Evolutionary conservation across 768 basidiomycete genomes (phyloP).

Genomic region (Leucocoprinus sp.): DNA sequence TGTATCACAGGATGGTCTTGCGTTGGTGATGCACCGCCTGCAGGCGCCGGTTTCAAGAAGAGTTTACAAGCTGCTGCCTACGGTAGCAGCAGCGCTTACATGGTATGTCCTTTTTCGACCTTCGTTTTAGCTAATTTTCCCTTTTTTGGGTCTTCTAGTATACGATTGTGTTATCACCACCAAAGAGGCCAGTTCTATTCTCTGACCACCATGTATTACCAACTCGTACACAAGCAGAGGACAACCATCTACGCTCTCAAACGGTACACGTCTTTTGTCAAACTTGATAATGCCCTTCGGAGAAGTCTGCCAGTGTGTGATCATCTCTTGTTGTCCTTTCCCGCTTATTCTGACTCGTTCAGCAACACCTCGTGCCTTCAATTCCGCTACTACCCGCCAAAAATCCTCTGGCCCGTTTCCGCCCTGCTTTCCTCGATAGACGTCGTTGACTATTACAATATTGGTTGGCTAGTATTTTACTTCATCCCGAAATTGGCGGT

Average conservation of each 20-base stretch:
- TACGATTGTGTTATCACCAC: constrained; percentile 67
- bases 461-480: constrained; percentile 55
- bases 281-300: constrained; percentile 40
- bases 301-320: constrained; percentile 44
- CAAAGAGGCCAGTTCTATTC: constrained; percentile 33
- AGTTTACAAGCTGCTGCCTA: constrained; percentile 7
- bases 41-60: constrained; percentile 6
- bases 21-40: constrained; percentile 38
- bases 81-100: constrained; percentile 47
- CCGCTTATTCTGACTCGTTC: no score
- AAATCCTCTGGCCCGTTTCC: constrained; percentile 55
- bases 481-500: constrained; percentile 66
- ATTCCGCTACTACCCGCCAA: constrained; percentile 64
- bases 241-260: constrained; percentile 59
- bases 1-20: constrained; percentile 63
- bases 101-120: constrained; percentile 30
- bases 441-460: constrained; percentile 52
- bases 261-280: constrained; percentile 58
- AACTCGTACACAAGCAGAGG: constrained; percentile 28
- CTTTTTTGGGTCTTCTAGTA: constrained; percentile 31
- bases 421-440: constrained; percentile 59
- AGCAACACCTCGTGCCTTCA: constrained; percentile 37
- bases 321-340: not conserved
- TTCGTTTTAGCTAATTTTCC: not conserved
- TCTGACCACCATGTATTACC: constrained; percentile 3